phyloP scores from a whole-genome alignment of 192 early-diverging fungal genomes.

The Helicostylum pulchrum region DNA sequence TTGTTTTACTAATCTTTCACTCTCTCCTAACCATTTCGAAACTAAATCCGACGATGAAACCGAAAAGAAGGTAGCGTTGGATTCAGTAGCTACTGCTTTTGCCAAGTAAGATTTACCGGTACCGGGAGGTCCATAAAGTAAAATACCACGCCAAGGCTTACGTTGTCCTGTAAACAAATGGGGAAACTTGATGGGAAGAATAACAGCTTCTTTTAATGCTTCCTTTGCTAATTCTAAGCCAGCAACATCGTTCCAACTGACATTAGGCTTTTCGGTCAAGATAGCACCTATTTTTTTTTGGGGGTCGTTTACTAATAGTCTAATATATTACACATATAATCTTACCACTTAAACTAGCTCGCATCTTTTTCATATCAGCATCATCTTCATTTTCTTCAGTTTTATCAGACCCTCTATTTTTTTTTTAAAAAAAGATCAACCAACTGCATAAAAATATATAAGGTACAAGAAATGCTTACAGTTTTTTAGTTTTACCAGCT shows the following conservation, averaged over 20 bases:
- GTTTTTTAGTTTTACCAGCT: slow-evolving; percentile 42
- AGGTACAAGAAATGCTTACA: too few species aligned
- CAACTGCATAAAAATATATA: too few species aligned
- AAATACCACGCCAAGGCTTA: slow-evolving; percentile 94
- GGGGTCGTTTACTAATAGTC: too few species aligned
- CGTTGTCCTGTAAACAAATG: slow-evolving; percentile 96
- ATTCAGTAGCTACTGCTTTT: slow-evolving; percentile 99
- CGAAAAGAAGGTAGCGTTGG: slow-evolving; percentile 98
- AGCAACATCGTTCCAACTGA: slow-evolving; percentile 94
- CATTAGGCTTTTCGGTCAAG: slow-evolving; percentile 92
- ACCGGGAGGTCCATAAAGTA: slow-evolving; percentile 98
- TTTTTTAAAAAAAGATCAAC: slow-evolving; percentile 45
- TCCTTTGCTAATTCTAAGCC: slow-evolving; percentile 96
- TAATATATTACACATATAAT: too few species aligned
- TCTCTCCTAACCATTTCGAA: slow-evolving; percentile 99
- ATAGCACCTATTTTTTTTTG: slow-evolving; percentile 73
- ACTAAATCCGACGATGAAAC: slow-evolving; percentile 94
- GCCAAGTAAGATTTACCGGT: slow-evolving; percentile 97
- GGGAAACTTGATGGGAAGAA: slow-evolving; percentile 97
- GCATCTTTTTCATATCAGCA: slow-evolving; percentile 78
- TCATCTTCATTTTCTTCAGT: slow-evolving; percentile 59
- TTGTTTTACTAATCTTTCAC: slow-evolving; percentile 96
- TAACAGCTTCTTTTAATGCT: slow-evolving; percentile 96
- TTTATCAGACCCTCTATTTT: slow-evolving; percentile 11
- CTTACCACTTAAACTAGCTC: slow-evolving; percentile 52